Base-by-base conservation (phyloP, 2,329 filamentous ascomycete genomes). In the Fusarium annulatum region DNA sequence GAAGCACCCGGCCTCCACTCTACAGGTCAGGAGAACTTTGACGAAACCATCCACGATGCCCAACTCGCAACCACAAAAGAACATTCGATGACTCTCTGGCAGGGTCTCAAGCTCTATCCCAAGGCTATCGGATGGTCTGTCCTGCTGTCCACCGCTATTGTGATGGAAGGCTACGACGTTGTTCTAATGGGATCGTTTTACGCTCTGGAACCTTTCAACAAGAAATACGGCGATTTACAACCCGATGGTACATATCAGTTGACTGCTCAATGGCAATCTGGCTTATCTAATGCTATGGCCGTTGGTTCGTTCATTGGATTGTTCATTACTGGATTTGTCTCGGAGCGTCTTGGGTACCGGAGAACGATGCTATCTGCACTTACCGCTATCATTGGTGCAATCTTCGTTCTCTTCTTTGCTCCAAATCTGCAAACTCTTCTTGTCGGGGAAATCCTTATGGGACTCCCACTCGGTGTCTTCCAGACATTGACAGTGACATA, bases 331-430 rank as follows among this genome's bases (percentile, higher is more conserved):
- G 76, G 75, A 14, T 72, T 58, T 38, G 48, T 66, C 21, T 57
- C 72, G 12, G 72, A 71, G 21, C 56, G 67, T 15, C 71, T 67
- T 21, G 76, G 76, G 16, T 65, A 65, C 30, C 62, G 87, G n/a
- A 87, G 85, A 78, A 89, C 87, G 16, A 85, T 91, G 73, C 85
- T 90, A 38, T 82, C 72, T 9, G 86, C 86, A 9, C 70, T 87
- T 48, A 67, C 79, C 7, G 41, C 71, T 72, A 67, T 84, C 38
- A 56, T 64, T 11, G 64, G 49, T 16, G 73, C 75, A 33, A 70
- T 78, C 42, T 77, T 77, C 51, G 61, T 77, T 33, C 49, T 58
- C 5, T 77, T 78, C 58, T 78, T 76, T 46, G 75, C 76, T 15
- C 51, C 46, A 11, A 70, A 49, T n/a, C 46, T 72, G 10, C 41